These are phyloP conservation scores for Arthroderma sp. DNA, from an alignment of 2,329 filamentous ascomycete species.

Conservation along the genomic window DNA sequence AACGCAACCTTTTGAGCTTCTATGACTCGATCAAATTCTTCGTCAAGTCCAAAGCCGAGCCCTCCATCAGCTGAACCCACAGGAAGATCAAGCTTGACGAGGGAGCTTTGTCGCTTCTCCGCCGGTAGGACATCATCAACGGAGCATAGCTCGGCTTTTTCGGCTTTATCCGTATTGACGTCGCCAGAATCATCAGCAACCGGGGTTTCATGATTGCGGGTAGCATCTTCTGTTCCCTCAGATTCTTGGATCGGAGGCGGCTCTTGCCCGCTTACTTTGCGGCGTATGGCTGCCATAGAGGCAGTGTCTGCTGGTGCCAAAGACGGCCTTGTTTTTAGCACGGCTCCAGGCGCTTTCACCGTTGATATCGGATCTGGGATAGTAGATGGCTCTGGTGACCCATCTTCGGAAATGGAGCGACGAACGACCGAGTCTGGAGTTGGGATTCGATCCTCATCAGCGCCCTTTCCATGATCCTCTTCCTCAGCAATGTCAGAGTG, in stretches of 20 bases:
- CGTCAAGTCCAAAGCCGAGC: conserved; percentile 71
- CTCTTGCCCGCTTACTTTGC: conserved; percentile 68
- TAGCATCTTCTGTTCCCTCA: not conserved
- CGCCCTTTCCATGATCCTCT: conserved; percentile 30
- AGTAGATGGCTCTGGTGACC: conserved; percentile 21
- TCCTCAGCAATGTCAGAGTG: conserved; percentile 44
- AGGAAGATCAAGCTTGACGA: conserved; percentile 71
- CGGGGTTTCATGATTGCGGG: too few species aligned
- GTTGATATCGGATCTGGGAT: conserved; percentile 69
- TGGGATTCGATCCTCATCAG: conserved; percentile 45
- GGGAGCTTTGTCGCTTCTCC: conserved; percentile 52
- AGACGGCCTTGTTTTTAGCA: conserved; percentile 77
- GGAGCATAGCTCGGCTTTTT: not conserved
- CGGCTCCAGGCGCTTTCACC: conserved; percentile 75
- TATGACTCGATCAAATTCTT: conserved; percentile 89
- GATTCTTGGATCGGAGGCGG: conserved; percentile 13
- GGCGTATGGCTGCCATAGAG: conserved; percentile 73
- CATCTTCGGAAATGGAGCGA: conserved; percentile 47
- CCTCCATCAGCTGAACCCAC: conserved; percentile 53
- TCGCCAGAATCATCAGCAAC: too few species aligned
- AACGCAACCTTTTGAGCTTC: conserved; percentile 89
- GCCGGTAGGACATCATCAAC: not conserved
- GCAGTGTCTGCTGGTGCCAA: conserved; percentile 72
- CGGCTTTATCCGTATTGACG: not conserved
- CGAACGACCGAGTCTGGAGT: conserved; percentile 87